These are phyloP conservation scores for Linnemannia schmuckeri DNA, from an alignment of 192 early-diverging fungal genomes.

Conservation along the genomic window DNA sequence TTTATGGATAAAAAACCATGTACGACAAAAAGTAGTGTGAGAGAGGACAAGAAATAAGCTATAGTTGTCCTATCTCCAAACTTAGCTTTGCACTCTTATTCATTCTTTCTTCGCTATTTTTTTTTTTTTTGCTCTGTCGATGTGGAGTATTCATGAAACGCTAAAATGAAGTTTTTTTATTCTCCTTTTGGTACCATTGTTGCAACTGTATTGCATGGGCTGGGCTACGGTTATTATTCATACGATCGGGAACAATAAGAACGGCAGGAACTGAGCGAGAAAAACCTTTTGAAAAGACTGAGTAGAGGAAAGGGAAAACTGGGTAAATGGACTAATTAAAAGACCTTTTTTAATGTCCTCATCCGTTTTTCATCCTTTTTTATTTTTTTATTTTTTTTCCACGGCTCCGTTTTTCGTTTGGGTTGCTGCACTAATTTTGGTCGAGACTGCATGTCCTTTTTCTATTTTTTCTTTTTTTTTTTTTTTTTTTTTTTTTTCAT, in stretches of 20 bases:
- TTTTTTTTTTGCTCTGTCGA: background rate
- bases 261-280: slow-evolving; percentile 2
- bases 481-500: background rate
- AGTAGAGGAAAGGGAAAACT: background rate
- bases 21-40: background rate
- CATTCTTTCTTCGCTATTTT: background rate
- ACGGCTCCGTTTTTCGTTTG: slow-evolving; percentile 11
- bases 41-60: background rate
- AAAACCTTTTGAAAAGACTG: background rate
- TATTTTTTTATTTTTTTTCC: background rate
- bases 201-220: background rate
- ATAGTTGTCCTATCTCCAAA: background rate
- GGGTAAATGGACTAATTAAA: background rate
- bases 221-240: background rate
- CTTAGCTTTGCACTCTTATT: background rate
- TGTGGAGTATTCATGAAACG: slow-evolving; percentile 1
- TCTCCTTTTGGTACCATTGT: slow-evolving; percentile 4
- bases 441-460: background rate
- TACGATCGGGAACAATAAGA: slow-evolving; percentile 1
- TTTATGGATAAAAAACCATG: background rate
- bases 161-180: background rate
- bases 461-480: background rate
- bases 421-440: slow-evolving; percentile 2
- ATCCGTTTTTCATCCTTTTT: background rate
- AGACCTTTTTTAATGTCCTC: background rate